phyloP scores from a whole-genome alignment of 805 yeast genomes.

The Clavispora carvajalis region DNA sequence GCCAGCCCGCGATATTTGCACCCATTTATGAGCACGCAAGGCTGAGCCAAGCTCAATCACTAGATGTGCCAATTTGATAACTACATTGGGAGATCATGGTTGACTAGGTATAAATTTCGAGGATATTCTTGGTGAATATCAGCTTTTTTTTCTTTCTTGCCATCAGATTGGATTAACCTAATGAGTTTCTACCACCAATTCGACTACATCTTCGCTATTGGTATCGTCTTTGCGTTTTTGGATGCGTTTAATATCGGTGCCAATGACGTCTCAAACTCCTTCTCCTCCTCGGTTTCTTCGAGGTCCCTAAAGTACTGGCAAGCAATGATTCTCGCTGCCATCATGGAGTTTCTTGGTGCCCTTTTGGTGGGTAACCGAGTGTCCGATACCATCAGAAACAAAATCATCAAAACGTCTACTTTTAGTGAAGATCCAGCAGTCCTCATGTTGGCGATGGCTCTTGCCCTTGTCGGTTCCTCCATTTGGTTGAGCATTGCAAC shows the following conservation, averaged over 20 bases:
- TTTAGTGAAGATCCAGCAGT: constrained; percentile 58
- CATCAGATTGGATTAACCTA: too few species aligned
- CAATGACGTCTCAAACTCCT: constrained; percentile 77
- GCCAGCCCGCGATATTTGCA: constrained; percentile 5
- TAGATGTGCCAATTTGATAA: too few species aligned
- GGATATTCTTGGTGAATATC: too few species aligned
- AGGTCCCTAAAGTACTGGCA: constrained; percentile 67
- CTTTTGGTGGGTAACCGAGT: constrained; percentile 70
- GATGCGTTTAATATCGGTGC: constrained; percentile 83
- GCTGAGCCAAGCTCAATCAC: neutral
- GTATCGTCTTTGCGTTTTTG: constrained; percentile 64
- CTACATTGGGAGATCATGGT: neutral
- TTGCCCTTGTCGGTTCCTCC: constrained; percentile 72
- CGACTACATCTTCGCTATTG: constrained; percentile 66
- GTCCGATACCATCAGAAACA: constrained; percentile 63
- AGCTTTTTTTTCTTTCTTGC: neutral
- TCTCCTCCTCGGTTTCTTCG: constrained; percentile 71
- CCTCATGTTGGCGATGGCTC: constrained; percentile 69
- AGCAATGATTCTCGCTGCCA: constrained; percentile 66
- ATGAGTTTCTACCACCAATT: constrained; percentile 47
- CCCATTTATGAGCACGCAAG: constrained; percentile 5
- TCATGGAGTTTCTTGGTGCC: constrained; percentile 73
- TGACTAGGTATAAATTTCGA: neutral
- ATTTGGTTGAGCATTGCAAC: constrained; percentile 68
- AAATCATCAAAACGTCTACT: constrained; percentile 49